A percentile compares a stretch with the other conserved stretches of the same genome.
phyloP scores from a whole-genome alignment of 2,329 filamentous ascomycete genomes.

The Penicillium concentricum region DNA sequence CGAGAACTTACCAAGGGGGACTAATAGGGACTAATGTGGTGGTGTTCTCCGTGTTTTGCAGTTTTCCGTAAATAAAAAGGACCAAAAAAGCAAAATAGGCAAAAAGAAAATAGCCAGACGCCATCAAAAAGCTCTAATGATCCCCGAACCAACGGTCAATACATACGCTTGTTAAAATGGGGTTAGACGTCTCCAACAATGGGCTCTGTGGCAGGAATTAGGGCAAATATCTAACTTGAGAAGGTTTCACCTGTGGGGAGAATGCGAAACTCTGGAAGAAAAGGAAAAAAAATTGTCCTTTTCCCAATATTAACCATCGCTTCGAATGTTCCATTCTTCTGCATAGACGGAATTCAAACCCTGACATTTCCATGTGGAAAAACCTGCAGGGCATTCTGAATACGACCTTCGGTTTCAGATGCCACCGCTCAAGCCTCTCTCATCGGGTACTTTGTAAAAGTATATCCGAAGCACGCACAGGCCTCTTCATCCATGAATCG shows the following conservation, averaged over 20 bases:
- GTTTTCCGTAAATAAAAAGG: too few relatives aligned
- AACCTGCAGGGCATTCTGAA: neutral
- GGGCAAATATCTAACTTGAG: neutral
- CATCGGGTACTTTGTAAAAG: neutral
- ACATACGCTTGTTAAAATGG: neutral
- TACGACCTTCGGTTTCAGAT: neutral
- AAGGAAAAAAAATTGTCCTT: neutral
- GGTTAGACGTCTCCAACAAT: neutral
- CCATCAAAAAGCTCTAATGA: neutral
- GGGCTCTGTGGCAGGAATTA: neutral
- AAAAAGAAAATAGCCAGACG: neutral
- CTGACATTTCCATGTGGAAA: neutral
- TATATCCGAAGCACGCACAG: neutral
- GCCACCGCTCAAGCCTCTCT: slow-evolving; percentile 1
- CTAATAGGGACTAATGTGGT: slow-evolving; percentile 4
- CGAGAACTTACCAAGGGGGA: slow-evolving; percentile 10
- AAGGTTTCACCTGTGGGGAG: neutral
- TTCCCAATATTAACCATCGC: neutral
- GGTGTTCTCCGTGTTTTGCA: slow-evolving; percentile 7
- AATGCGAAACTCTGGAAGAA: neutral
- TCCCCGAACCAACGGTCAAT: neutral
- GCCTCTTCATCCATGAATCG: neutral
- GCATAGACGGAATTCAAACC: neutral
- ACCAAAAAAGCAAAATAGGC: neutral
- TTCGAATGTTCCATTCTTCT: neutral